Conservation (phyloP, 495 filamentous ascomycete genomes). For the Annulohypoxylon moriforme region DNA sequence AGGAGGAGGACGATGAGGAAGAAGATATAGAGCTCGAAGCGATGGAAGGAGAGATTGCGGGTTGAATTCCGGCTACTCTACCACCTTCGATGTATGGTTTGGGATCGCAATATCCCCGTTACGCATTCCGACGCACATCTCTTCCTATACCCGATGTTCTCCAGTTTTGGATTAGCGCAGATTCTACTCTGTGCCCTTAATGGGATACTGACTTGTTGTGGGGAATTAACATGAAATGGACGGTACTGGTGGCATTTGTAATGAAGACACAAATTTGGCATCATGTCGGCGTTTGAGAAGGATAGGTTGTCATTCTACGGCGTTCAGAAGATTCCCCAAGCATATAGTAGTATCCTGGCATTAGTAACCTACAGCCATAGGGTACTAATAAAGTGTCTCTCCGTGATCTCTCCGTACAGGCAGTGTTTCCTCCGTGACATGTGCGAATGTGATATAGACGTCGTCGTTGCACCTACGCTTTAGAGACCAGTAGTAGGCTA, state of each 20-base stretch:
- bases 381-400: slow-evolving; percentile 30
- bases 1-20: slow-evolving; percentile 60
- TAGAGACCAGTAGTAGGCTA: background rate
- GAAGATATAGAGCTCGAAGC: slow-evolving; percentile 55
- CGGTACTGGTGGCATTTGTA: slow-evolving; percentile 29
- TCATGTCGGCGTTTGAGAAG: slow-evolving; percentile 38
- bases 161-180: background rate
- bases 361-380: slow-evolving; percentile 18
- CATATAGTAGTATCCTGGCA: slow-evolving; percentile 25
- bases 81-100: background rate
- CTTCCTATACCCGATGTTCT: background rate
- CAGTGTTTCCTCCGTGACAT: background rate
- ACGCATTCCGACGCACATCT: background rate
- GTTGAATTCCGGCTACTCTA: slow-evolving; percentile 18
- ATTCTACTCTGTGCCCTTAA: background rate
- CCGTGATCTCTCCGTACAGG: background rate
- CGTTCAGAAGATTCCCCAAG: slow-evolving; percentile 43
- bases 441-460: too few relatives aligned
- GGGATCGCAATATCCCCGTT: background rate
- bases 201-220: background rate
- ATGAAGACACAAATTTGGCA: slow-evolving; percentile 33
- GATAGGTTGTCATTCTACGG: slow-evolving; percentile 34
- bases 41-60: slow-evolving; percentile 48
- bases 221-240: slow-evolving; percentile 21
- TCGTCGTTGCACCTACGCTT: background rate